A percentile compares a stretch with the other conserved stretches of the same genome.
Evolutionary conservation across 139 green algal genomes (phyloP).

Genomic region (Spirogloea muscicola): DNA sequence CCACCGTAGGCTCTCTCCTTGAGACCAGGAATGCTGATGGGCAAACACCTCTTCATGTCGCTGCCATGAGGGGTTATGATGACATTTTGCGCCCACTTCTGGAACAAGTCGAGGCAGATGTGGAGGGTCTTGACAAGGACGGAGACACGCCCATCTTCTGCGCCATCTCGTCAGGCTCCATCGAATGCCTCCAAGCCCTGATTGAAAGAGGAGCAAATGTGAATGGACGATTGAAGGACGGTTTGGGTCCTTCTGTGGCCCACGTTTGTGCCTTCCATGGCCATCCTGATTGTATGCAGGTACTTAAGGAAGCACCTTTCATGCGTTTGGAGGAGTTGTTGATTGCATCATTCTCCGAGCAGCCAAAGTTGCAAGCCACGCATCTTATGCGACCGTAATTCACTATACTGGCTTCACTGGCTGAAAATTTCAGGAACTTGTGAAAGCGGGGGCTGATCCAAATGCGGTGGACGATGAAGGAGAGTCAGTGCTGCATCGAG

Average conservation of each 20-base stretch:
- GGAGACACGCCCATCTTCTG: conserved; percentile 30
- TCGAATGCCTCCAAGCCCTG: conserved; percentile 19
- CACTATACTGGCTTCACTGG: too few relatives aligned
- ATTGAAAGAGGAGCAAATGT: conserved; percentile 15
- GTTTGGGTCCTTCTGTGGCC: conserved; percentile 16
- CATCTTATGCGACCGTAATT: too few relatives aligned
- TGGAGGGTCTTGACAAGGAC: conserved; percentile 17
- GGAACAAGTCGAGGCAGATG: conserved; percentile 7
- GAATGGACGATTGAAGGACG: conserved; percentile 20
- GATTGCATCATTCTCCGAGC: conserved; percentile 2
- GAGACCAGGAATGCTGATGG: conserved; percentile 22
- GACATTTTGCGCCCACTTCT: conserved; percentile 6
- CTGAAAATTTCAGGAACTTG: conserved; percentile 37
- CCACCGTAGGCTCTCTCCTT: conserved; percentile 6
- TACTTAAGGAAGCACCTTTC: too few relatives aligned
- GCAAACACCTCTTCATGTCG: conserved; percentile 17
- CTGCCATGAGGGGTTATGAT: conserved; percentile 11
- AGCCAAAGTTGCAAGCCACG: too few relatives aligned
- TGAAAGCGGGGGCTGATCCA: conserved; percentile 20
- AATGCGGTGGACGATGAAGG: conserved; percentile 15
- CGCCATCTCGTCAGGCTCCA: conserved; percentile 1
- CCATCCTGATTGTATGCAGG: conserved; percentile 30
- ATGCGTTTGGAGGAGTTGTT: too few relatives aligned
- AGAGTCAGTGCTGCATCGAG: conserved; percentile 14
- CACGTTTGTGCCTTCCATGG: conserved; percentile 23